phyloP scores from a whole-genome alignment of 805 yeast species.

The Kockiozyma suomiensis region DNA sequence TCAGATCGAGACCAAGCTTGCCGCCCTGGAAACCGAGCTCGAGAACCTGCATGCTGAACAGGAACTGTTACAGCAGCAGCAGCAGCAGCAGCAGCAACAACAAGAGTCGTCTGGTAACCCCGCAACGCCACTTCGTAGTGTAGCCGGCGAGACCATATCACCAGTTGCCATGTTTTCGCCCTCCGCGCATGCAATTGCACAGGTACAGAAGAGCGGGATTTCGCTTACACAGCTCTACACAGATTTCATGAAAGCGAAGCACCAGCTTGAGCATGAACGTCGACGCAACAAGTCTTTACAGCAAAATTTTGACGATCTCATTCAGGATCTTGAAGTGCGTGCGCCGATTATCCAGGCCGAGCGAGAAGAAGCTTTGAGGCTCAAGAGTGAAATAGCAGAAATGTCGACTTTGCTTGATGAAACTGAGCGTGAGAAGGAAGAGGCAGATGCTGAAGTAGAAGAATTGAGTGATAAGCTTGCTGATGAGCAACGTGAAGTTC shows the following conservation, averaged over 20 bases:
- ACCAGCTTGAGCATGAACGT: conserved; percentile 67
- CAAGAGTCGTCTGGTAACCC: conserved; percentile 18
- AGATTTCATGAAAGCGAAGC: conserved; percentile 65
- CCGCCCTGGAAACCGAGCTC: conserved; percentile 50
- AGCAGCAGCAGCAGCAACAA: conserved; percentile 3
- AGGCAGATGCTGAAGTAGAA: conserved; percentile 42
- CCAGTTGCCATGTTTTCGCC: conserved; percentile 49
- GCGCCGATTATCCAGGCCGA: conserved; percentile 75
- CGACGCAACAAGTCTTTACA: conserved; percentile 72
- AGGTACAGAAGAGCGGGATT: conserved; percentile 55
- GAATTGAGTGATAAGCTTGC: conserved; percentile 43
- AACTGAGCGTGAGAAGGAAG: conserved; percentile 45
- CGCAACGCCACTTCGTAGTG: conserved; percentile 26
- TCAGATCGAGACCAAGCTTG: conserved; percentile 46
- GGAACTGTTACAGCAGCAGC: conserved; percentile 11
- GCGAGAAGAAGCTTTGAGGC: conserved; percentile 56
- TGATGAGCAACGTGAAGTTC: conserved; percentile 40
- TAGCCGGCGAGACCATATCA: conserved; percentile 1
- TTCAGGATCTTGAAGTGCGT: conserved; percentile 73
- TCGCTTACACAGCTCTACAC: conserved; percentile 63
- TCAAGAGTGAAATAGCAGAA: conserved; percentile 60
- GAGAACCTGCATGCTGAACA: conserved; percentile 36
- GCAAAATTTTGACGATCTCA: conserved; percentile 67
- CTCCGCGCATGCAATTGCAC: conserved; percentile 59
- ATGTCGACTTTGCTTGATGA: conserved; percentile 55